Conservation (phyloP, 352 stramenopile genomes). For the Pythium dissotocum region DNA sequence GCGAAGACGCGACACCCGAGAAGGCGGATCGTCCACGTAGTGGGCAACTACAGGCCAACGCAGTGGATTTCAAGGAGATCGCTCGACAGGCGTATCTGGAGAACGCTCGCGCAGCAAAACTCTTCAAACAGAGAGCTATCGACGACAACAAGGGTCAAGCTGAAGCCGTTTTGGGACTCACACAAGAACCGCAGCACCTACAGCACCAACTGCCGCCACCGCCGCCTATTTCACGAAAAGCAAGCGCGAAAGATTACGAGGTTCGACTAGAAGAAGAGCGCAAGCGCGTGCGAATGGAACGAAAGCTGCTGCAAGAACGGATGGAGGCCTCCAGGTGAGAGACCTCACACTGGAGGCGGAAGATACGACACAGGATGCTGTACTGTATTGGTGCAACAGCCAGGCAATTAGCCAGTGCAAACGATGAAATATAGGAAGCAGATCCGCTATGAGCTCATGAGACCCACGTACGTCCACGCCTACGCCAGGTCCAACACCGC, state of each 20-base stretch:
- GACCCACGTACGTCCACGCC: neutral
- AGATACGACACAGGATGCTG: neutral
- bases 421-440: neutral
- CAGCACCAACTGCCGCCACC: neutral
- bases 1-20: neutral
- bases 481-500: constrained; percentile 47
- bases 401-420: neutral
- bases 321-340: neutral
- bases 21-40: neutral
- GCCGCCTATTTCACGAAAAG: neutral
- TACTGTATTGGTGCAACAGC: neutral
- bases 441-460: neutral
- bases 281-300: neutral
- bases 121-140: constrained; percentile 10
- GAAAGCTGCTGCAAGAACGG: constrained; percentile 6
- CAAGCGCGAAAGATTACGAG: neutral
- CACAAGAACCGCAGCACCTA: neutral
- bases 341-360: neutral
- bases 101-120: constrained; percentile 2
- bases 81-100: constrained; percentile 1
- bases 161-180: neutral
- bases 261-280: neutral
- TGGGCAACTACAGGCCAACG: neutral
- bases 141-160: constrained; percentile 12
- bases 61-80: neutral